Base-by-base conservation (phyloP, 192 early-diverging fungal genomes). In the Entomortierella parvispora region DNA sequence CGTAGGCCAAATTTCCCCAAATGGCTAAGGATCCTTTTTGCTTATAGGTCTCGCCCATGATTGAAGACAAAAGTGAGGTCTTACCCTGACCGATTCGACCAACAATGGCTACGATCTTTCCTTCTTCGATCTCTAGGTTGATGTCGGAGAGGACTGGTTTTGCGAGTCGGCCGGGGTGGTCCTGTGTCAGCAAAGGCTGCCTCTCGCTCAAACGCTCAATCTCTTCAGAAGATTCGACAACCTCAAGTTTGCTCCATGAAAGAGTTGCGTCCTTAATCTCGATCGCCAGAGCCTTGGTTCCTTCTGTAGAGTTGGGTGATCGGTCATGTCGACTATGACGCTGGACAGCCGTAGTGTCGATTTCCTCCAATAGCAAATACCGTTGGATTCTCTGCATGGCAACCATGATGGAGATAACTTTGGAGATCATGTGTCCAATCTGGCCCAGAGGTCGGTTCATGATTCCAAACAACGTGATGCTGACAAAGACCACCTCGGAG, bases 41-140 rank as follows among this genome's bases (percentile, higher is more conserved):
- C 58, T 84, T 88, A 62, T 88, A 84, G 90, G 94, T 94, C 71
- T 96, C 94, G 18, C 95, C 95, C 32, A 95, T 78, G 32, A 95
- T 71, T 0, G 91, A 90, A 32, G 82, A 78, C 14, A 93, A 63
- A n/a, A 94, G 68, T 8, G 90, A 89, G 2, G 90, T 90, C 66
- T 96, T 96, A 25, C 95, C 95, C 23, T 82, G 80, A 2, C 94
- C 74, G 22, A 75, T 61, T 17, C 71, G 31, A 34, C 72, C 72
- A 25, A 68, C 64, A 44, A 76, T 58, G 26, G 72, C 72, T 0
- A 59, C 61, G 51, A 76, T 18, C 17, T 54, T 47, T 8, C 72
- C 65, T 3, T 76, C 72, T 0, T 42, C 68, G 18, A 87, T 80
- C 5, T 44, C 45, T 49, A 86, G 59, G 29, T 58, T 79, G 56